Percentiles rank a stretch among this genome's conserved stretches.
Conservation (phyloP, 2,329 filamentous ascomycete genomes). For the Colletotrichum sp. region DNA sequence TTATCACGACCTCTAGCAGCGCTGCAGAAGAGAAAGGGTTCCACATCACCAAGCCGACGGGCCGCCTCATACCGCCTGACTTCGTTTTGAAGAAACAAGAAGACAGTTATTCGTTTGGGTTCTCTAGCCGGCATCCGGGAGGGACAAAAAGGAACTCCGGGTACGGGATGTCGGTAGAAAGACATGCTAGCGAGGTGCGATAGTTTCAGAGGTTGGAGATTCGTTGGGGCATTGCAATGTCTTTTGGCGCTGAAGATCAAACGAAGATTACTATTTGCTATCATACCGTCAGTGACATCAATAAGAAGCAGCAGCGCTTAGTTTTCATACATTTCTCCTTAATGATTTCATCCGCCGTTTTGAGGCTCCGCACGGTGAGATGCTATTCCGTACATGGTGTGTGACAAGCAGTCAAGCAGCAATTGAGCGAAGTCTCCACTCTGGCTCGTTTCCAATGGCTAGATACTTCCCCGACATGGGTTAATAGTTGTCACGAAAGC, state of each 20-base stretch:
- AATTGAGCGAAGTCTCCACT: not conserved
- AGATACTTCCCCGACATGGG: not conserved
- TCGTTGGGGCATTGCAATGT: no score
- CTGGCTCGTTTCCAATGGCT: not conserved
- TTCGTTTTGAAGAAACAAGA: not conserved
- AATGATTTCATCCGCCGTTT: not conserved
- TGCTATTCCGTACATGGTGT: not conserved
- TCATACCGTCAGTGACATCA: not conserved
- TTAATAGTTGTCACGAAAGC: not conserved
- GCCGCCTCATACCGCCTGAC: not conserved
- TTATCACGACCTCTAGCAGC: not conserved
- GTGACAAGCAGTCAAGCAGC: not conserved
- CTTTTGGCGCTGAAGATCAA: no score
- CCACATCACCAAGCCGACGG: not conserved
- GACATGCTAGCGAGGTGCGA: no score
- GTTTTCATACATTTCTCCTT: not conserved
- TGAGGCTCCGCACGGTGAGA: not conserved
- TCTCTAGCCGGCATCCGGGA: no score
- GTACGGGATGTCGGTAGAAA: no score
- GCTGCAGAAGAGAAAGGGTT: not conserved
- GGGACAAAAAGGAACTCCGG: no score
- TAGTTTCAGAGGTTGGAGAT: no score
- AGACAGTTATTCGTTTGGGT: not conserved
- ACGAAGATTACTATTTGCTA: not conserved
- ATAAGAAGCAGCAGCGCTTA: not conserved